phyloP scores from a whole-genome alignment of 176 grass and related monocot species.

The Panicum miliaceum region DNA sequence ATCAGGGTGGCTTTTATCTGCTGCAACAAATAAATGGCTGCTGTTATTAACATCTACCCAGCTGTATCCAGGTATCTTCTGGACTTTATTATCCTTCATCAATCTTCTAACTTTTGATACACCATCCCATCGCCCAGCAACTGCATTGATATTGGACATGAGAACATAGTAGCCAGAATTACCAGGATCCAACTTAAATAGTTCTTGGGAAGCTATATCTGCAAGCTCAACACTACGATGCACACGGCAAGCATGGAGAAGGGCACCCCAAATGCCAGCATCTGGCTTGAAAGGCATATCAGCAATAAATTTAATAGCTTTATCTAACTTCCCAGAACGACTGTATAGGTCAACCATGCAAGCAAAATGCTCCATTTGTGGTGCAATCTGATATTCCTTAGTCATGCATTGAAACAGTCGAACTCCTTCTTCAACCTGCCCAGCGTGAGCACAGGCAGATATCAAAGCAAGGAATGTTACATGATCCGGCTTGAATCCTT shows the following conservation, averaged over 20 bases:
- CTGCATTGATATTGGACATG: constrained; percentile 86
- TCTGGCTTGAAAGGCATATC: constrained; percentile 78
- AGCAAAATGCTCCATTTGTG: constrained; percentile 81
- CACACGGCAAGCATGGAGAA: constrained; percentile 77
- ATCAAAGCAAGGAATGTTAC: constrained; percentile 89
- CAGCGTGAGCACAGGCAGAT: constrained; percentile 81
- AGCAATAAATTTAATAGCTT: constrained; percentile 63
- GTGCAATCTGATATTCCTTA: constrained; percentile 54
- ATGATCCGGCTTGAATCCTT: constrained; percentile 67
- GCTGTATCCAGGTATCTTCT: constrained; percentile 79
- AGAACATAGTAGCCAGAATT: constrained; percentile 97
- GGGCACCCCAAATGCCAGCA: constrained; percentile 85
- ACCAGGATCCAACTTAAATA: constrained; percentile 69
- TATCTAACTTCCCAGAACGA: constrained; percentile 70
- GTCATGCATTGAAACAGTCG: constrained; percentile 68
- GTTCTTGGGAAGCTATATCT: constrained; percentile 65
- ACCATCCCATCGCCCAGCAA: constrained; percentile 81
- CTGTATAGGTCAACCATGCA: constrained; percentile 86
- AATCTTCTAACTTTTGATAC: constrained; percentile 77
- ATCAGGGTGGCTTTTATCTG: constrained; percentile 71
- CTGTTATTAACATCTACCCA: constrained; percentile 78
- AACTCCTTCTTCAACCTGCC: constrained; percentile 73
- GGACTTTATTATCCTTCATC: constrained; percentile 82
- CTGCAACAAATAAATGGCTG: constrained; percentile 79
- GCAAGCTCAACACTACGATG: constrained; percentile 74